Conservation (phyloP, 2,329 filamentous ascomycete species). For the Ophiostoma ips region DNA sequence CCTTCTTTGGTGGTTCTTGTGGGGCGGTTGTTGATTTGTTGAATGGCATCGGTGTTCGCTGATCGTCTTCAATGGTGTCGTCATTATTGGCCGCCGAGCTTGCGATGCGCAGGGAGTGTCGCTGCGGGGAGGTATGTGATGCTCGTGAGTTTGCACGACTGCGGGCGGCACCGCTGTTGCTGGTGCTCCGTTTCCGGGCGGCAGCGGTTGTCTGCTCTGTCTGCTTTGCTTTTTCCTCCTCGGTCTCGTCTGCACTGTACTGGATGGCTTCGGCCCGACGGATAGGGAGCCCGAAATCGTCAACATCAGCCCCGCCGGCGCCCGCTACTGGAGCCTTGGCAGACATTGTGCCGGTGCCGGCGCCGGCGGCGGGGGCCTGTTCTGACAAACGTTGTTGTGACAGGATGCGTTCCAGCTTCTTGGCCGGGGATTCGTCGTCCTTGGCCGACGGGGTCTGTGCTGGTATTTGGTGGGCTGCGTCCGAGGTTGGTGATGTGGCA, state of each 20-base stretch:
- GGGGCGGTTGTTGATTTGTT: not conserved
- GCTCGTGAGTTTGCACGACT: slow-evolving; percentile 9
- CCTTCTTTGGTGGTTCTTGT: slow-evolving; percentile 7
- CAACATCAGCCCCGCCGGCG: slow-evolving; percentile 24
- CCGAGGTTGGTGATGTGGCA: not conserved
- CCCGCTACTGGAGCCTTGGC: slow-evolving; percentile 16
- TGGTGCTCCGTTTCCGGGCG: slow-evolving; percentile 9
- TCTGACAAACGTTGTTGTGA: slow-evolving; percentile 1
- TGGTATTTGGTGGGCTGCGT: not conserved
- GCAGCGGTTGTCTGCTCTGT: slow-evolving; percentile 8
- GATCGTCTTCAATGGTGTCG: slow-evolving; percentile 13
- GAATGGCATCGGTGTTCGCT: not conserved
- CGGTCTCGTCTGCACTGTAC: slow-evolving; percentile 15
- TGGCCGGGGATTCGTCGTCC: slow-evolving; percentile 6
- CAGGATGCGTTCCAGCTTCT: slow-evolving; percentile 7
- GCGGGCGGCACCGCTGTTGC: slow-evolving; percentile 6
- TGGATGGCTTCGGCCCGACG: slow-evolving; percentile 26
- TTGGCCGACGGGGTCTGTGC: not conserved
- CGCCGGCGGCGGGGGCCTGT: not conserved
- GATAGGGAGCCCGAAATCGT: slow-evolving; percentile 60
- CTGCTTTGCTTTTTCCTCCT: slow-evolving; percentile 1
- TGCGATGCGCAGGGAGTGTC: slow-evolving; percentile 6
- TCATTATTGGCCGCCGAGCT: slow-evolving; percentile 6
- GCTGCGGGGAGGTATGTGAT: slow-evolving; percentile 11
- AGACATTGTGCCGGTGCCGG: not conserved